Base-by-base conservation (phyloP, 1,139 yeast genomes). In the Candida frijolesensis region DNA sequence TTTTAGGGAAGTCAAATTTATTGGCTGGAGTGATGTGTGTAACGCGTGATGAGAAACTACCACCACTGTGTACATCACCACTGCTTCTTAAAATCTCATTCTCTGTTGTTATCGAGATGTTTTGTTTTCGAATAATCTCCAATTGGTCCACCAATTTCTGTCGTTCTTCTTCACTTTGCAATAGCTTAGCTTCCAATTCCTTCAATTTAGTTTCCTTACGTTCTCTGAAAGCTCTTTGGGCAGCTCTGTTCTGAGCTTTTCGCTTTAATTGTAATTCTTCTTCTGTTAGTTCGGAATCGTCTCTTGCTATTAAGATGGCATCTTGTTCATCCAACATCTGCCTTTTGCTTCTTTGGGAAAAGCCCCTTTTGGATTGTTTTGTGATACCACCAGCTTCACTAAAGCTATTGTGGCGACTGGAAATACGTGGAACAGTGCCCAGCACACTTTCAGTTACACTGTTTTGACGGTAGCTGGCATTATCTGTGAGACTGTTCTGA, bases 161-260 rank as follows among this genome's bases (percentile, higher is more conserved):
- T 51, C 83, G 80, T 58, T 85, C 87, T 41, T 66, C 69, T 63
- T 89, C 94, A 42, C 88, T 80, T 54, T 78, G 75, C 35, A 72
- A 68, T 54, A 89, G 69, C 61, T 84, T 83, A 3, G 70, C 71
- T 59, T 87, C 87, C 47, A 89, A 73, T 56, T 85, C 91, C 60
- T 85, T 85, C 53, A 89, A 70, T 58, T 82, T 82, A 49, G 83
- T 81, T 64, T 89, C 96, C 64, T 89, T 88, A 47, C 96, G 81
- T 65, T 89, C 95, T 56, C 97, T 76, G 68, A 89, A 89, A 1
- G 96, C 96, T 57, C 94, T 75, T 68, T 89, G 97, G 0, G 96
- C 96, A 4, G 94, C 95, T 60, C 97, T 74, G 64, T 90, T 90
- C 64, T 88, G 96, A 0, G 92, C 92, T 64, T 85, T 89, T 47